Conservation (phyloP, 768 basidiomycete species). For the Boletales sp. region DNA sequence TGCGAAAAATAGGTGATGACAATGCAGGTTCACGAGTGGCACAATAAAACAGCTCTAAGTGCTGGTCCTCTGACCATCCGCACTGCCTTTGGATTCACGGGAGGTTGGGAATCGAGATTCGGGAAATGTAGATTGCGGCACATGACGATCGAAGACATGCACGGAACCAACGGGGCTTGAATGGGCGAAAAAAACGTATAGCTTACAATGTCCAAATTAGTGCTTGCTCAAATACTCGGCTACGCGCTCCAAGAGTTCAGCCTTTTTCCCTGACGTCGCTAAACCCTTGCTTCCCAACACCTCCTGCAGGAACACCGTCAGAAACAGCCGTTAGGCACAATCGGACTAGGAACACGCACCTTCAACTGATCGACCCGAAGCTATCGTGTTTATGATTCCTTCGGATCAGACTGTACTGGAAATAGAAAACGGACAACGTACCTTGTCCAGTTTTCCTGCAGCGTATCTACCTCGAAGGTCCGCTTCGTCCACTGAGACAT, state of each 20-base stretch:
- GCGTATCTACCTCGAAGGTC: slow-evolving; percentile 70
- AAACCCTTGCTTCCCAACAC: slow-evolving; percentile 67
- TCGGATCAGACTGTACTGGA: no score
- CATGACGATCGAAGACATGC: no score
- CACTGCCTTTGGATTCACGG: no score
- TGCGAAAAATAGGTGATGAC: no score
- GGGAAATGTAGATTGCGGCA: no score
- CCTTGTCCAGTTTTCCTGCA: slow-evolving; percentile 61
- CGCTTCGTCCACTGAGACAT: slow-evolving; percentile 61
- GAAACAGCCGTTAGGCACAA: not conserved
- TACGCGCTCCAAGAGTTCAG: slow-evolving; percentile 65
- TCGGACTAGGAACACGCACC: slow-evolving; percentile 36
- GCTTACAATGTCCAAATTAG: slow-evolving; percentile 6
- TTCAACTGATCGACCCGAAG: slow-evolving; percentile 77
- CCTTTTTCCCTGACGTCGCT: slow-evolving; percentile 65
- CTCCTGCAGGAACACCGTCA: slow-evolving; percentile 44
- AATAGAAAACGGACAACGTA: slow-evolving; percentile 27
- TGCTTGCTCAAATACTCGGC: slow-evolving; percentile 49
- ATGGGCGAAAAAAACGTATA: no score
- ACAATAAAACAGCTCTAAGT: no score
- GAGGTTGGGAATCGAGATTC: no score
- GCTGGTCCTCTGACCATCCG: no score
- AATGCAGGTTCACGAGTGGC: no score
- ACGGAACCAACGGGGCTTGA: no score
- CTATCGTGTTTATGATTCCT: slow-evolving; percentile 35